These are phyloP conservation scores for Ustilago esculenta DNA, from an alignment of 1,284 basidiomycete species.

Conservation along the genomic window DNA sequence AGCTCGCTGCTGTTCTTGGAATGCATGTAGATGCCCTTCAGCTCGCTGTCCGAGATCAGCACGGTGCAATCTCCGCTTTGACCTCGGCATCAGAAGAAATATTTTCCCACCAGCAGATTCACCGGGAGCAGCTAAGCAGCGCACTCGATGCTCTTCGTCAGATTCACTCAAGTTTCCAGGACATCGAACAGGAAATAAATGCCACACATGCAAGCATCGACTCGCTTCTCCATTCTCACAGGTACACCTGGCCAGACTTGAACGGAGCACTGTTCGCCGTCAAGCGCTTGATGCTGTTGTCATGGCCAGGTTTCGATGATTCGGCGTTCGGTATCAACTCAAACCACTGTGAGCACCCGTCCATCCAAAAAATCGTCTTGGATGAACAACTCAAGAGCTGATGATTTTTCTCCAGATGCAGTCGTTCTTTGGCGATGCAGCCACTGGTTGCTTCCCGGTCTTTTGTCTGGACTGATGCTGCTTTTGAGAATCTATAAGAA, in stretches of 20 bases:
- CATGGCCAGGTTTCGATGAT: constrained; percentile 5
- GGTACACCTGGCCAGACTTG: not conserved
- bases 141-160: constrained; percentile 10
- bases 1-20: not conserved
- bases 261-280: not conserved
- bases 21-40: constrained; percentile 4
- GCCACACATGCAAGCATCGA: not conserved
- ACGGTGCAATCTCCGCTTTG: constrained; percentile 5
- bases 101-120: constrained; percentile 2
- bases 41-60: not conserved
- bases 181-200: constrained; percentile 6
- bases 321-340: not conserved
- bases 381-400: too few species aligned
- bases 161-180: not conserved
- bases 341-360: constrained; percentile 7
- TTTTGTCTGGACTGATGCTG: too few species aligned
- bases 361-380: too few species aligned
- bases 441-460: constrained; percentile 11
- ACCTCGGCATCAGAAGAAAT: constrained; percentile 1
- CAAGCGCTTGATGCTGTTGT: constrained; percentile 7
- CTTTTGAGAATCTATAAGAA: not conserved
- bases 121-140: not conserved
- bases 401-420: too few species aligned
- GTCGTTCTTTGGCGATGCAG: too few species aligned
- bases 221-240: constrained; percentile 3